phyloP scores from a whole-genome alignment of 2,329 filamentous ascomycete species.

The Cladosporium cucumerinum region DNA sequence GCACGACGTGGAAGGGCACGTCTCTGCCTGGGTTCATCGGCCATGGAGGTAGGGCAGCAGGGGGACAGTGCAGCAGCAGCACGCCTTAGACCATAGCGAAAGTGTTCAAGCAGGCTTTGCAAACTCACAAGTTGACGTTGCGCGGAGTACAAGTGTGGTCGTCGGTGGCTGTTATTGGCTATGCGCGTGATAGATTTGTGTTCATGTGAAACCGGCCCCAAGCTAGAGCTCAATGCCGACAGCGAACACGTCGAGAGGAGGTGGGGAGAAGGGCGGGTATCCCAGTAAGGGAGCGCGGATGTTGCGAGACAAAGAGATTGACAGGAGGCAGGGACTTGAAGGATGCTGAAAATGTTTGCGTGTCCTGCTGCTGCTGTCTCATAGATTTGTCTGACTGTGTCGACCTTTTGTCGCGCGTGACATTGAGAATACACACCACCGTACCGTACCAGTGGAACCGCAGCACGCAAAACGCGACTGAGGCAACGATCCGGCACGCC shows the following conservation, averaged over 20 bases:
- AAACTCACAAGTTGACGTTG: background rate
- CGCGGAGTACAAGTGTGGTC: background rate
- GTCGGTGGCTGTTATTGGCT: background rate
- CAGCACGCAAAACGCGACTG: background rate
- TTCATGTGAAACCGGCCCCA: background rate
- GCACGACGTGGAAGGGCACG: background rate
- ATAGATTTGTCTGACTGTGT: background rate
- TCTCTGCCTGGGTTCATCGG: constrained; percentile 11
- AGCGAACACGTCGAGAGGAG: background rate
- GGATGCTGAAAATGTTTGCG: background rate
- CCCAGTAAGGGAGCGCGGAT: background rate
- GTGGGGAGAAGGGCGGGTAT: background rate
- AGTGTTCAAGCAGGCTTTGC: background rate
- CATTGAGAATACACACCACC: background rate
- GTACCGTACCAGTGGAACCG: background rate
- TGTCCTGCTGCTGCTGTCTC: background rate
- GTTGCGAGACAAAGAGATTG: background rate
- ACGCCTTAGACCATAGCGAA: background rate
- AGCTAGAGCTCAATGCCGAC: background rate
- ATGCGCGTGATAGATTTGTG: background rate
- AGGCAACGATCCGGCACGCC: background rate
- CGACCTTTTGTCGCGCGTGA: background rate
- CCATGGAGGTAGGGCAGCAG: background rate
- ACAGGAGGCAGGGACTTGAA: background rate
- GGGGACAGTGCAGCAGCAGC: background rate